Base-by-base conservation (phyloP, 495 filamentous ascomycete genomes). In the Penicillium nucicola region DNA sequence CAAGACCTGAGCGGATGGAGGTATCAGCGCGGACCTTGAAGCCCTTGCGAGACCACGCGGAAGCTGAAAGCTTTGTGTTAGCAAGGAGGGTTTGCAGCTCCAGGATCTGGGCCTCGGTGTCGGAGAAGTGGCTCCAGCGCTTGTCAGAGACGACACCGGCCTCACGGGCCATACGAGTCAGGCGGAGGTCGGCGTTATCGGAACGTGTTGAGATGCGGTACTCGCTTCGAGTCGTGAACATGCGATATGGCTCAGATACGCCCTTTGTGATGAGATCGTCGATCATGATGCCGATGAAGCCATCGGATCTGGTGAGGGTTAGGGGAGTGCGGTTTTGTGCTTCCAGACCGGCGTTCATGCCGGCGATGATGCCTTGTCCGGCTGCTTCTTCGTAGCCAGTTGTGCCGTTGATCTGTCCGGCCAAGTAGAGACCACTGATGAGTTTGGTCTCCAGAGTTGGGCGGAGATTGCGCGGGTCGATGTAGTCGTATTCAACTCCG, bases 251-350 rank as follows among this genome's bases (percentile, higher is more conserved):
- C 69, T 98, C 93, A 8, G 87, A 89, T 11, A 98, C 92, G 38
- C 93, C 93, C 69, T 97, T 97, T 25, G 93, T 98, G 68, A 96
- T 84, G 37, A 98, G 84, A 65, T 98, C 93, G 69, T 98, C 93
- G 65, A 98, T 93, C 93, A 98, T 96, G 71, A 98, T 85, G 44
- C 93, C 93, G 64, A 98, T 97, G 64, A 97, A 98, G 13, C 87
- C 89, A 67, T 97, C 93, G 11, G 86, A 84, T 48, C 93, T 78
- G n/a, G 80, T 83, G 14, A 98, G 76, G 2, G 77, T 78, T 52
- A 96, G 69, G 0, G 82, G 77, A 4, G 68, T 61, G 13, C 85
- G 83, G 17, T 75, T 74, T 50, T 84, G 83, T 0, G 92, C 80
- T 11, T 84, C 80, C 15, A 95, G 77, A 1, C 95, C 95, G 6